Base-by-base conservation (phyloP, 768 basidiomycete species). In the Leucogyrophana mollusca region DNA sequence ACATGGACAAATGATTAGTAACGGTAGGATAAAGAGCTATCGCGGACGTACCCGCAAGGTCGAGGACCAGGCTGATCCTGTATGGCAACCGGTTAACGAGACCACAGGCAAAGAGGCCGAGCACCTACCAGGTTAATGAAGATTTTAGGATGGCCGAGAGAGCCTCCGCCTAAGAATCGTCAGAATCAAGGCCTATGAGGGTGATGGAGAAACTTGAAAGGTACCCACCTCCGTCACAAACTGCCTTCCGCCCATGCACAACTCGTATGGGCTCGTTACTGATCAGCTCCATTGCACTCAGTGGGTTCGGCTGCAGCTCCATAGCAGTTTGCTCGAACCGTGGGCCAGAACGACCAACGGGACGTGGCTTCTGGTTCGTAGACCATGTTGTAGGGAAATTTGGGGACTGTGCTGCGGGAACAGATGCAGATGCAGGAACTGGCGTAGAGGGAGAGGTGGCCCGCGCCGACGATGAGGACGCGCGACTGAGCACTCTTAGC, bases 141-240 rank as follows among this genome's bases (percentile, higher is more conserved):
- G 50, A 98, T 83, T 73, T 93, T 94, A 4, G 96, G 96, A 64
- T 99, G 96, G 18, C 96, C 96, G 22, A 99, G 78, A 34, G 96
- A 81, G 9, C 95, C 96, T 62, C 84, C 86, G 68, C 95, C 95
- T 98, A 62, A 38, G 43, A 42, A 43, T 17, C 17, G 34, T 50
- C 45, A 38, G 33, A 34, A 17, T 44, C 13, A 41, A 43, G 38
- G 34, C 27, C 37, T 33, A 39, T 24, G 16, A 36, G 36, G 43
- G 40, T 32, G 35, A 34, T 16, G 18, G 42, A 24, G n/a, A 18
- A 14, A 10, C 34, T 30, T 17, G 33, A 38, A 21, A 25, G 40
- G 27, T 4, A 73, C 90, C 56, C 55, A 97, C 96, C 95, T 58
- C 96, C 96, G 64, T 99, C 95, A 64, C 96, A 99, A 40, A 85